phyloP scores from a whole-genome alignment of 495 filamentous ascomycete species.

The Jackrogersella multiformis region DNA sequence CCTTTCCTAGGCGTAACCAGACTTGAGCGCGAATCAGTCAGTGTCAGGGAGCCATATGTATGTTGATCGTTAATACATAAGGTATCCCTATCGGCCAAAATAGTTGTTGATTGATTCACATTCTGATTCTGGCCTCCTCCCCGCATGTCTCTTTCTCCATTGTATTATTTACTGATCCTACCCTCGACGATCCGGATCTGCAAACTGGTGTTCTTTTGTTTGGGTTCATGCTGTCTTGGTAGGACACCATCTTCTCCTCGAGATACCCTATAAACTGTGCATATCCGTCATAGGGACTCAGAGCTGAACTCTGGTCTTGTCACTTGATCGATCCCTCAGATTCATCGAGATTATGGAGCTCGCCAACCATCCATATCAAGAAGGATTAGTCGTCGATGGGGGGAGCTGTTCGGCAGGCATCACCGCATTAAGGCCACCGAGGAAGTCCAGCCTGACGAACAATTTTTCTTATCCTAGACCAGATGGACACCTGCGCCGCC shows the following conservation, averaged over 20 bases:
- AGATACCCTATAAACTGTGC: conserved; percentile 42
- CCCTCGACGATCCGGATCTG: conserved; percentile 38
- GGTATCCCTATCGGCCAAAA: conserved; percentile 41
- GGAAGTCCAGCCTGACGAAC: conserved; percentile 31
- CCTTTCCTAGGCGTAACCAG: conserved; percentile 14
- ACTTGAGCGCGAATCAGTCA: conserved; percentile 39
- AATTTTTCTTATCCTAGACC: conserved; percentile 43
- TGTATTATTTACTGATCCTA: conserved; percentile 30
- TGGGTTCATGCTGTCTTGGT: conserved; percentile 27
- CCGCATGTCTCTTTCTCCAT: conserved; percentile 33
- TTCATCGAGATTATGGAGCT: conserved; percentile 40
- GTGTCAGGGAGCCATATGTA: conserved; percentile 7
- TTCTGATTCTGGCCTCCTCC: conserved; percentile 30
- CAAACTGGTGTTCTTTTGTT: conserved; percentile 24
- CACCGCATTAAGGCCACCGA: conserved; percentile 14
- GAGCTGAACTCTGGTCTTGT: conserved; percentile 17
- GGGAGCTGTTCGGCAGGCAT: conserved; percentile 13
- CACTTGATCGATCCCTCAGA: conserved; percentile 26
- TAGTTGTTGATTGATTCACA: conserved; percentile 37
- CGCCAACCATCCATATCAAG: conserved; percentile 28
- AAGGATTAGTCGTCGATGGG: conserved; percentile 1
- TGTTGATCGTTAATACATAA: conserved; percentile 41
- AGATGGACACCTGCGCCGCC: conserved; percentile 29
- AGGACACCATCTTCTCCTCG: conserved; percentile 23
- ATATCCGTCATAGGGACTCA: conserved; percentile 41